Percentiles rank a stretch among this genome's conserved stretches.
phyloP scores from a whole-genome alignment of 345 rosid species.

The Hirschfeldia incana region DNA sequence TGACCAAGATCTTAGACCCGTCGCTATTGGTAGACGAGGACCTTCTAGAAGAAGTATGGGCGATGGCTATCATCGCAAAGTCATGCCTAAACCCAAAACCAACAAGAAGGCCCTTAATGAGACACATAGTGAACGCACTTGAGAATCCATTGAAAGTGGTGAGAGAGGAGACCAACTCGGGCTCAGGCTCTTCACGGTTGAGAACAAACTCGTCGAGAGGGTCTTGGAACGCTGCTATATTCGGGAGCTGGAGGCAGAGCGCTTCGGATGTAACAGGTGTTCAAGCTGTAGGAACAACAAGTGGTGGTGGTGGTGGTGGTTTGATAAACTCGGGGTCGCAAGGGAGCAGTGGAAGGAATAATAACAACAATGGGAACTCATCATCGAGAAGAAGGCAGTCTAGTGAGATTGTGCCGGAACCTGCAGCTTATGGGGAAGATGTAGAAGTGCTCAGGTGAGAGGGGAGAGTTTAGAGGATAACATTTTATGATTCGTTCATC shows the following conservation, averaged over 20 bases:
- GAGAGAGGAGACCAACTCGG: constrained; percentile 63
- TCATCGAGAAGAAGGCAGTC: constrained; percentile 77
- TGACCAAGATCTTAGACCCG: constrained; percentile 87
- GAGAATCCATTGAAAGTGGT: constrained; percentile 92
- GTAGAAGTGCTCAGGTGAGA: constrained; percentile 35
- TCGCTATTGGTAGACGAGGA: constrained; percentile 89
- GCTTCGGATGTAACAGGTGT: constrained; percentile 69
- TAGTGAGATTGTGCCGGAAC: constrained; percentile 89
- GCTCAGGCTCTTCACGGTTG: constrained; percentile 67
- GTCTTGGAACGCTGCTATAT: constrained; percentile 90
- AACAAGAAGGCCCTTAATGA: constrained; percentile 87
- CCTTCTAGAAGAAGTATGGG: constrained; percentile 97
- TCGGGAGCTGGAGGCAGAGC: constrained; percentile 96
- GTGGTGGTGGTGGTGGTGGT: constrained; percentile 66
- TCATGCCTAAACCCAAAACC: constrained; percentile 97
- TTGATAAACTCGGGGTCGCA: constrained; percentile 79
- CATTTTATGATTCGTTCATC: constrained; percentile 51
- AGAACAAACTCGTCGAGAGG: constrained; percentile 87
- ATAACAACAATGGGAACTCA: constrained; percentile 55
- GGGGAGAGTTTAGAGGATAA: neutral
- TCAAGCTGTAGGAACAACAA: constrained; percentile 48
- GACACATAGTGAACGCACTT: constrained; percentile 86
- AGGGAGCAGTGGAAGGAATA: constrained; percentile 67
- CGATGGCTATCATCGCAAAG: constrained; percentile 92
- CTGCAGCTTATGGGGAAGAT: constrained; percentile 48